Evolutionary conservation across 495 filamentous ascomycete species (phyloP).

Genomic region (Thozetella sp.): DNA sequence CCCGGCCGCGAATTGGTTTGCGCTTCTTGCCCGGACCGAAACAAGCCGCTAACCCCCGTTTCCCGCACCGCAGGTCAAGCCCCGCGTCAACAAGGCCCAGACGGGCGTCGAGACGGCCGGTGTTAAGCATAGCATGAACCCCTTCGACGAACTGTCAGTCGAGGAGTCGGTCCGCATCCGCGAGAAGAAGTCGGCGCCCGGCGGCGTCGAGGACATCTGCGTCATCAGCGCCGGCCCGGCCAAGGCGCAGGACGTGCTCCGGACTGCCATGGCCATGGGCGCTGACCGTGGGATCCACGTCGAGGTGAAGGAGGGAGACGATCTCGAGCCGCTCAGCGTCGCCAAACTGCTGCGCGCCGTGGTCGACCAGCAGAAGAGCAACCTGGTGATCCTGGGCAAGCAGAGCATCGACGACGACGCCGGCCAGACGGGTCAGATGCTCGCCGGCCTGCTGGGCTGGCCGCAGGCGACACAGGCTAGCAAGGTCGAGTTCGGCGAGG

Average conservation of each 20-base stretch:
- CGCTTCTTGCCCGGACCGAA: neutral
- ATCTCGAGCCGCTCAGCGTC: constrained; percentile 85
- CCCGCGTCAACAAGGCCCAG: constrained; percentile 93
- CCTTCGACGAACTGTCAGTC: constrained; percentile 97
- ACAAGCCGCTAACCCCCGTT: neutral
- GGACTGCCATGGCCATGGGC: constrained; percentile 98
- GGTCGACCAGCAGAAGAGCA: constrained; percentile 79
- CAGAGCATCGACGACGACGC: constrained; percentile 98
- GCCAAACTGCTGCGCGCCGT: constrained; percentile 84
- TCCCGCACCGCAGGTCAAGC: constrained; percentile 73
- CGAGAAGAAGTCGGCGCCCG: constrained; percentile 66
- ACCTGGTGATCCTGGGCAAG: constrained; percentile 92
- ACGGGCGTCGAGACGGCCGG: constrained; percentile 89
- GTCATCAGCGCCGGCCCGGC: constrained; percentile 84
- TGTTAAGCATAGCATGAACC: constrained; percentile 98
- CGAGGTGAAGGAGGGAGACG: constrained; percentile 64
- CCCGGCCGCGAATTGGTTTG: neutral
- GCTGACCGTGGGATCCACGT: constrained; percentile 90
- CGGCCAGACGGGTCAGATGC: constrained; percentile 96
- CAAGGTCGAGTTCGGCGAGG: constrained; percentile 72
- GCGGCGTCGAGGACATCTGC: constrained; percentile 82
- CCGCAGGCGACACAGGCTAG: constrained; percentile 90
- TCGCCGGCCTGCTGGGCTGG: constrained; percentile 91
- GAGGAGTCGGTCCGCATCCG: constrained; percentile 94
- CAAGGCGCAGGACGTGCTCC: constrained; percentile 83